phyloP scores from a whole-genome alignment of 169 alveolate genomes.

The Plasmodium adleri region DNA sequence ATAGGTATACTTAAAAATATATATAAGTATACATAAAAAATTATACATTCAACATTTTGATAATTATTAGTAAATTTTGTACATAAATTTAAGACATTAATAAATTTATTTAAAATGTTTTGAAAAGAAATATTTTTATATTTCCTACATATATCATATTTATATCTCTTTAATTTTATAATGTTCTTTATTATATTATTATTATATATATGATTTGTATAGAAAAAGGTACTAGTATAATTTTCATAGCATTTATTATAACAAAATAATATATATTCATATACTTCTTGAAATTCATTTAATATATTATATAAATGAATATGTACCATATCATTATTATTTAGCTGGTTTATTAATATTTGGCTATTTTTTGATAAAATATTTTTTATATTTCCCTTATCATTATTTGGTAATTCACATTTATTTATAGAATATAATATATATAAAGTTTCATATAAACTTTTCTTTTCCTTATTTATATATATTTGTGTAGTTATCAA shows the following conservation, averaged over 20 bases:
- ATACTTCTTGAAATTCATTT: conserved; percentile 33
- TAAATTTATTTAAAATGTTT: conserved; percentile 42
- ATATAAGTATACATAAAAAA: conserved; percentile 65
- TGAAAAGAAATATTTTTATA: conserved; percentile 60
- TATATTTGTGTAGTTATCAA: conserved; percentile 41
- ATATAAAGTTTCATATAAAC: conserved; percentile 64
- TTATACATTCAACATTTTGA: conserved; percentile 27
- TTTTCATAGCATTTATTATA: conserved; percentile 45
- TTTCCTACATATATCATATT: conserved; percentile 17
- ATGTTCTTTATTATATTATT: conserved; percentile 34
- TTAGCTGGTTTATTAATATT: background rate
- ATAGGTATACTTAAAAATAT: conserved; percentile 63
- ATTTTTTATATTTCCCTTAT: background rate
- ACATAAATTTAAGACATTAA: conserved; percentile 36
- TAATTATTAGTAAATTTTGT: conserved; percentile 13
- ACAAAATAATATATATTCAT: conserved; percentile 53
- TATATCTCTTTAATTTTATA: conserved; percentile 32
- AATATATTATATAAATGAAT: conserved; percentile 40
- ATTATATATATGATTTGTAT: background rate
- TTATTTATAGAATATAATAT: conserved; percentile 43
- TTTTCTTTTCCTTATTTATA: conserved; percentile 51
- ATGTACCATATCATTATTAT: background rate
- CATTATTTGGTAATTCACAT: conserved; percentile 4
- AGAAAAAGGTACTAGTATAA: conserved; percentile 52
- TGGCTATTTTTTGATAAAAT: background rate